These are phyloP conservation scores for Pseudisothecium myosuroides DNA, from an alignment of 225 moss, liverwort and hornwort genomes.

Conservation along the genomic window DNA sequence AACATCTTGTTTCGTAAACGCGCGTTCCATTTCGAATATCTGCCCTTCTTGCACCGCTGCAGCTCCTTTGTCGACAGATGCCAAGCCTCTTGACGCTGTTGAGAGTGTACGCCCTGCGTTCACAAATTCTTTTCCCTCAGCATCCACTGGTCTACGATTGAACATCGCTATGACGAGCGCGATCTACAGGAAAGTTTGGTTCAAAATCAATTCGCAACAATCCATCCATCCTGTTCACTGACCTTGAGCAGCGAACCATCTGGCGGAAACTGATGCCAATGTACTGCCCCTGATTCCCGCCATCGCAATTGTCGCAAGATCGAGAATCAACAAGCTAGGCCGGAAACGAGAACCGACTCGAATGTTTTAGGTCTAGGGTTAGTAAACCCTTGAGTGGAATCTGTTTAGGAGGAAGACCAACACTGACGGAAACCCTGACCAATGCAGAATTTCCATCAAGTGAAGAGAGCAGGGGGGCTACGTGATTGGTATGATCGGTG, in stretches of 20 bases:
- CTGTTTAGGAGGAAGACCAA: not conserved
- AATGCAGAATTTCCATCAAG: not conserved
- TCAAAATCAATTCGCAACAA: not conserved
- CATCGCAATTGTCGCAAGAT: not conserved
- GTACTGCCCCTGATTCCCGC: conserved; percentile 1
- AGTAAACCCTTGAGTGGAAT: not conserved
- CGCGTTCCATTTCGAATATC: conserved; percentile 42
- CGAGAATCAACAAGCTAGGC: not conserved
- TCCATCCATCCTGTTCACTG: not conserved
- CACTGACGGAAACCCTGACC: not conserved
- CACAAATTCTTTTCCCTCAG: not conserved
- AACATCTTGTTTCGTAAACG: conserved; percentile 50
- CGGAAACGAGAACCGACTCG: not conserved
- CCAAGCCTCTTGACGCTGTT: not conserved
- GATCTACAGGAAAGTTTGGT: not conserved
- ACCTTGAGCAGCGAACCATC: conserved; percentile 23
- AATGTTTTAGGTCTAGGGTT: not conserved
- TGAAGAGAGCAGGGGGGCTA: not conserved
- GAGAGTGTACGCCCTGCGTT: conserved; percentile 11
- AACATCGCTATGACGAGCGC: not conserved
- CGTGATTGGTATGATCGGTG: not conserved
- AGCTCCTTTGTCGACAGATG: not conserved
- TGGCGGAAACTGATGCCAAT: conserved; percentile 9
- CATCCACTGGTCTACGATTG: not conserved
- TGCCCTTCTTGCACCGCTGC: conserved; percentile 35